These are phyloP conservation scores for Marchantia paleacea DNA, from an alignment of 225 moss, liverwort and hornwort genomes.

Conservation along the genomic window DNA sequence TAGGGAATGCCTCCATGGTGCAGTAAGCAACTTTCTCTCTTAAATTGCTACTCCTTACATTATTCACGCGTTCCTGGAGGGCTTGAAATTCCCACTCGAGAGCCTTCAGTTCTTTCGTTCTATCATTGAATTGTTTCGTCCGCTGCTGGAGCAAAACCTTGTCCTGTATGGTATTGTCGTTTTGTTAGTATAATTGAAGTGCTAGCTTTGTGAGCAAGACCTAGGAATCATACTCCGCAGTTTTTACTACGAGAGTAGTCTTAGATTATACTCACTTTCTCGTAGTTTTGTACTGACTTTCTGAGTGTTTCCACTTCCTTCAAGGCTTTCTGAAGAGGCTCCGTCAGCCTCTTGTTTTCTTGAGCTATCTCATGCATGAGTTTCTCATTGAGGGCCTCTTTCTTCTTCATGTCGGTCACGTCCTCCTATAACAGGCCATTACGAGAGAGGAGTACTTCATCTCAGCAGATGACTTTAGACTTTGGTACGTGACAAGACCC, in stretches of 20 bases:
- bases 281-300: conserved; percentile 52
- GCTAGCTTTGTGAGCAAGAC: not conserved
- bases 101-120: conserved; percentile 51
- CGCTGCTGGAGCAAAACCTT: conserved; percentile 54
- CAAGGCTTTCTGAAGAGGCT: conserved; percentile 71
- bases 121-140: conserved; percentile 48
- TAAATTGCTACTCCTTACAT: not conserved
- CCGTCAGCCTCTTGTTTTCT: conserved; percentile 77
- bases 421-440: conserved; percentile 56
- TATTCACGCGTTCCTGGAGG: conserved; percentile 52
- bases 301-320: conserved; percentile 63
- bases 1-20: not conserved
- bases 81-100: conserved; percentile 78
- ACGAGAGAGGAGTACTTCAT: not conserved
- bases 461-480: not conserved
- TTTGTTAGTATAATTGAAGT: not conserved
- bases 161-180: conserved; percentile 36
- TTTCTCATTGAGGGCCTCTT: conserved; percentile 79
- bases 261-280: conserved; percentile 45
- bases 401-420: conserved; percentile 79
- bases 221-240: not conserved
- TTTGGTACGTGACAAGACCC: too few species aligned
- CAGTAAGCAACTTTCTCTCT: not conserved
- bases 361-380: conserved; percentile 79
- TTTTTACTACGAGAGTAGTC: not conserved